These are phyloP conservation scores for Logfia minima DNA, from an alignment of 129 eudicot genomes.

Conservation along the genomic window DNA sequence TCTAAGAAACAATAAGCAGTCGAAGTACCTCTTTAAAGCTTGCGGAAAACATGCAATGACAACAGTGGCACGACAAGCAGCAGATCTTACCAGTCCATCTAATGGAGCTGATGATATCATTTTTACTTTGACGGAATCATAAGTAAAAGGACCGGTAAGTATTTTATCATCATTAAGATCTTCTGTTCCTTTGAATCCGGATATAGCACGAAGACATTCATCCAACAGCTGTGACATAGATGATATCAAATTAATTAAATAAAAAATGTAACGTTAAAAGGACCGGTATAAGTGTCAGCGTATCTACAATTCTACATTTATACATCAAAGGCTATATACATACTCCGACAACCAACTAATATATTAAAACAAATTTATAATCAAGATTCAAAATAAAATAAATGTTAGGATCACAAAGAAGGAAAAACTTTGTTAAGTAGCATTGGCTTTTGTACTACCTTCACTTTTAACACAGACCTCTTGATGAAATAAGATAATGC, in stretches of 20 bases:
- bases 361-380: too few species aligned
- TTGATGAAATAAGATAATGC: too few species aligned
- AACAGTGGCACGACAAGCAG: conserved; percentile 98
- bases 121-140: conserved; percentile 73
- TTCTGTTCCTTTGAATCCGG: conserved; percentile 94
- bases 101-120: conserved; percentile 94
- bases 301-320: too few species aligned
- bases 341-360: too few species aligned
- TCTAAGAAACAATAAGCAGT: conserved; percentile 8
- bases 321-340: too few species aligned
- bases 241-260: background rate
- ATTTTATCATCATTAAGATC: conserved; percentile 76
- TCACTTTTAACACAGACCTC: too few species aligned
- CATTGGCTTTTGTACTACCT: too few species aligned
- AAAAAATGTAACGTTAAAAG: background rate
- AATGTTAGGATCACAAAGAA: too few species aligned
- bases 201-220: conserved; percentile 94
- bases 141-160: conserved; percentile 71
- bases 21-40: conserved; percentile 56
- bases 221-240: conserved; percentile 62
- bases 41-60: conserved; percentile 89
- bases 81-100: conserved; percentile 75
- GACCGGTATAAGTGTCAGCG: too few species aligned
- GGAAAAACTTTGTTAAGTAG: too few species aligned
- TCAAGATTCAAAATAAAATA: too few species aligned